Evolutionary conservation across 768 basidiomycete genomes (phyloP).

Genomic region (Boletus eberwhitei): DNA sequence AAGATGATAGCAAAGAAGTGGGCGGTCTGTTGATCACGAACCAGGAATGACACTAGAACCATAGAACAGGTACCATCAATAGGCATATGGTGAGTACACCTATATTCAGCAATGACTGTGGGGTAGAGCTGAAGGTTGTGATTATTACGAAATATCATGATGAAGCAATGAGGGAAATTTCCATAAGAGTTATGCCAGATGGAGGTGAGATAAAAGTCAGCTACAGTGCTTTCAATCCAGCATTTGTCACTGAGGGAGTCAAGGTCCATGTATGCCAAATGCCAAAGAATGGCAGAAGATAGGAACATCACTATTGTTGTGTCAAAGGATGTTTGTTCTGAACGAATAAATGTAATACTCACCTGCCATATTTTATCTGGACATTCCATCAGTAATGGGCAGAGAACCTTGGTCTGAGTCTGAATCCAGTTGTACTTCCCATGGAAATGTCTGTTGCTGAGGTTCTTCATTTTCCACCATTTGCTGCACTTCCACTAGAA

Average conservation of each 20-base stretch:
- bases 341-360: too few species aligned
- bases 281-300: constrained; percentile 1
- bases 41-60: not conserved
- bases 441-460: too few species aligned
- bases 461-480: too few species aligned
- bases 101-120: not conserved
- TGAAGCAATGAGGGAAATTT: not conserved
- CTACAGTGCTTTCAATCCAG: constrained; percentile 1
- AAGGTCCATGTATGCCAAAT: constrained; percentile 1
- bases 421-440: too few species aligned
- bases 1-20: constrained; percentile 1
- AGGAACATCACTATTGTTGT: not conserved
- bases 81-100: not conserved
- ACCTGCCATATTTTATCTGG: too few species aligned
- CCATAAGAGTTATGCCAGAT: not conserved
- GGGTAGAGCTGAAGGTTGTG: not conserved
- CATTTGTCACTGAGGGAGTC: not conserved
- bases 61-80: not conserved
- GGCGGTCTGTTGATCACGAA: not conserved
- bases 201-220: constrained; percentile 1
- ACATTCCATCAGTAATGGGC: too few species aligned
- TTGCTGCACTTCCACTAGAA: too few species aligned
- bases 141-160: not conserved
- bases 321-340: too few species aligned
- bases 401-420: too few species aligned